A percentile compares a stretch with the other conserved stretches of the same genome.
Evolutionary conservation across 192 early-diverging fungal genomes (phyloP).

Genomic region (Gaertneriomyces semiglobifer): DNA sequence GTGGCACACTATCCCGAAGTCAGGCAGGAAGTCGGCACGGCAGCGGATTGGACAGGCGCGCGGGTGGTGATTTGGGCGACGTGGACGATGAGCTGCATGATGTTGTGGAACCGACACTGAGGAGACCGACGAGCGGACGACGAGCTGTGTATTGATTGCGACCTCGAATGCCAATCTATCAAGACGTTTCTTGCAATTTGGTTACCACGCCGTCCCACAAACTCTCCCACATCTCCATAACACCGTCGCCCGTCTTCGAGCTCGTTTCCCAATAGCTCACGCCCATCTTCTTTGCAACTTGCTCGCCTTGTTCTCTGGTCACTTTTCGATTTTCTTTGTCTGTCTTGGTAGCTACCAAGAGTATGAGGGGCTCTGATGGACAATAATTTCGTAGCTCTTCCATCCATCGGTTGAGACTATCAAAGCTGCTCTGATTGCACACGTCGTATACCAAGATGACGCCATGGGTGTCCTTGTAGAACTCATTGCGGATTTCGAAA

Average conservation of each 20-base stretch:
- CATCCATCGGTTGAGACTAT: constrained; percentile 41
- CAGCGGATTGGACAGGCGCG: too few relatives aligned
- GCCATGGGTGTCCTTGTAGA: constrained; percentile 59
- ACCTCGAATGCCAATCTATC: not conserved
- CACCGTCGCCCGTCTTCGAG: constrained; percentile 41
- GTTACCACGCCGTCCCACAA: constrained; percentile 37
- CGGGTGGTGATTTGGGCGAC: too few relatives aligned
- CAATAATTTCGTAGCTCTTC: constrained; percentile 41
- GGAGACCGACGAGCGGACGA: too few relatives aligned
- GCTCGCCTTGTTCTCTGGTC: constrained; percentile 5
- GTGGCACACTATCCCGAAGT: too few relatives aligned
- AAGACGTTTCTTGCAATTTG: not conserved
- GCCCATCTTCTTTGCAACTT: not conserved
- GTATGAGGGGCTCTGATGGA: constrained; percentile 33
- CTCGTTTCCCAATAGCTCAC: constrained; percentile 54
- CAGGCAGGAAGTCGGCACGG: too few relatives aligned
- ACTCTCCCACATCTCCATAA: constrained; percentile 44
- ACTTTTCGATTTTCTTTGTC: constrained; percentile 1
- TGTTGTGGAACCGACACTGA: too few relatives aligned
- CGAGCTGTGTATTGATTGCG: too few relatives aligned
- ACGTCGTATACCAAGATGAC: constrained; percentile 47
- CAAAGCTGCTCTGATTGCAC: constrained; percentile 33
- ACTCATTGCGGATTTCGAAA: constrained; percentile 59
- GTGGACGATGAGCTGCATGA: too few relatives aligned
- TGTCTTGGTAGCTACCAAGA: constrained; percentile 51